Percentiles rank a stretch among this genome's conserved stretches.
Evolutionary conservation across 179 eudicot genomes (phyloP).

Genomic region (Amaranthus tricolor): DNA sequence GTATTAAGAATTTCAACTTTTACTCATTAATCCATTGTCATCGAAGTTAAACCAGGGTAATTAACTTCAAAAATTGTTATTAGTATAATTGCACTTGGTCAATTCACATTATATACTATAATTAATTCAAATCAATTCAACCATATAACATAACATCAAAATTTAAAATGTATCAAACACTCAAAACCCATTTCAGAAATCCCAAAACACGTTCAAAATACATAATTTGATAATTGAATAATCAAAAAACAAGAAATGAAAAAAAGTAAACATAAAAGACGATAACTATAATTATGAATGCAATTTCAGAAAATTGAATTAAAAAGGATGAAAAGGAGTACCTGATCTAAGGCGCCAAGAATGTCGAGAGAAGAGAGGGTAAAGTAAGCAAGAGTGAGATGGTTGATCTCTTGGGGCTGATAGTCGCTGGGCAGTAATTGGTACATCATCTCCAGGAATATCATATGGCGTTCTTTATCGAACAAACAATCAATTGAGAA

Average conservation of each 20-base stretch:
- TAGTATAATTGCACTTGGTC: not conserved
- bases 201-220: not conserved
- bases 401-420: conserved; percentile 77
- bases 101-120: not conserved
- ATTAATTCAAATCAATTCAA: not conserved
- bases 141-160: not conserved
- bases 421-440: conserved; percentile 61
- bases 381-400: conserved; percentile 89
- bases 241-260: not conserved
- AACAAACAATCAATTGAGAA: conserved; percentile 25
- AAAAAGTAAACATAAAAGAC: not conserved
- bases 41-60: not conserved
- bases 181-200: not conserved
- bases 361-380: conserved; percentile 70
- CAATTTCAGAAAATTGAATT: not conserved
- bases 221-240: not conserved
- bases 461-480: conserved; percentile 55
- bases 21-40: no score
- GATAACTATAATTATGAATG: not conserved
- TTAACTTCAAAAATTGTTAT: not conserved
- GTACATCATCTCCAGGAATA: conserved; percentile 66
- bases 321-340: conserved; percentile 21
- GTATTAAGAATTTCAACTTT: not conserved
- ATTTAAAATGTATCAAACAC: not conserved
- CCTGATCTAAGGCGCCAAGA: conserved; percentile 57